A percentile compares a stretch with the other conserved stretches of the same genome.
phyloP scores from a whole-genome alignment of 306 rosid genomes.

The Lithocarpus polystachyus region DNA sequence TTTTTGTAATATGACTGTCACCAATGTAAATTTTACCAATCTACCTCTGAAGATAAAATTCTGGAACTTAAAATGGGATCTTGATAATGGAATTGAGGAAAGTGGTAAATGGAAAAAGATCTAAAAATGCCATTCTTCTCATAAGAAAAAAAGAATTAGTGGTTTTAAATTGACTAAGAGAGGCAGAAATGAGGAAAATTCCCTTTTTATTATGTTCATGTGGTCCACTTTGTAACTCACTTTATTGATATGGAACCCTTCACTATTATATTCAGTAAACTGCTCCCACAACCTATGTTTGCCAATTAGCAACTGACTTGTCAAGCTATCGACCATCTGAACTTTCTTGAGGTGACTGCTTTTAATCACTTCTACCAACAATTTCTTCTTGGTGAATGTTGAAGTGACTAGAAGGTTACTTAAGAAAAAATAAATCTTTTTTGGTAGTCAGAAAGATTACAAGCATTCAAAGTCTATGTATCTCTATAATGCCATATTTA shows the following conservation, averaged over 20 bases:
- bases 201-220: background rate
- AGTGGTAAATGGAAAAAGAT: background rate
- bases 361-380: background rate
- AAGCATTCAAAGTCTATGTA: background rate
- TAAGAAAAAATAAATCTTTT: background rate
- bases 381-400: background rate
- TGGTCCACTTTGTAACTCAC: background rate
- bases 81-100: background rate
- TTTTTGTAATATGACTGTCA: background rate
- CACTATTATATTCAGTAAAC: background rate
- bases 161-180: background rate
- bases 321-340: background rate
- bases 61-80: background rate
- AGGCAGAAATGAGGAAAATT: background rate
- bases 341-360: background rate
- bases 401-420: background rate
- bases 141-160: background rate
- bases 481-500: background rate
- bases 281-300: background rate
- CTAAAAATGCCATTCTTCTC: background rate
- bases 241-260: background rate
- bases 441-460: background rate
- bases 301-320: background rate
- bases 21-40: background rate
- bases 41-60: background rate